These are phyloP conservation scores for Voacanga thouarsii DNA, from an alignment of 257 asterid species.

Conservation along the genomic window DNA sequence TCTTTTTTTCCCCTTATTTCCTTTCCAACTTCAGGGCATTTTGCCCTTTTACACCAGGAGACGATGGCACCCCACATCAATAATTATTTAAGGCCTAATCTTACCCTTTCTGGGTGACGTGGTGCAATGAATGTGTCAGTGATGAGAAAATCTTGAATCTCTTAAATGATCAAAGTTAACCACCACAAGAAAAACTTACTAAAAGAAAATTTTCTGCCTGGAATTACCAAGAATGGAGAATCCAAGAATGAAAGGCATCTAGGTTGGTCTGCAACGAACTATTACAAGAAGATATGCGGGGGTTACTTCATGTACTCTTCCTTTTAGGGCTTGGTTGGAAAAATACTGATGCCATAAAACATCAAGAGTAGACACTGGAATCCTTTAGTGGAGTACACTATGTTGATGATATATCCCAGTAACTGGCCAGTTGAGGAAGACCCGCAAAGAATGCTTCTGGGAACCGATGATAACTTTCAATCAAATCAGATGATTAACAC, in stretches of 20 bases:
- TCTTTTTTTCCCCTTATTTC: not conserved
- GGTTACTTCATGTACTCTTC: not conserved
- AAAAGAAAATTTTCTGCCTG: not conserved
- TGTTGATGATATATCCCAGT: not conserved
- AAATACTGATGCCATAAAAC: not conserved
- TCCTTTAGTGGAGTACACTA: not conserved
- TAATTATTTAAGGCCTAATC: not conserved
- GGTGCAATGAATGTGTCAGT: not conserved
- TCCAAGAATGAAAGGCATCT: not conserved
- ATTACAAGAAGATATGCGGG: not conserved
- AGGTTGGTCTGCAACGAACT: not conserved
- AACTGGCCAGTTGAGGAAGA: not conserved
- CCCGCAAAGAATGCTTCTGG: constrained; percentile 1
- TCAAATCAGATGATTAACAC: not conserved
- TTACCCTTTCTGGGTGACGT: not conserved
- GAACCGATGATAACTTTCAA: not conserved
- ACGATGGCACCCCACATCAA: not conserved
- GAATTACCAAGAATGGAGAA: not conserved
- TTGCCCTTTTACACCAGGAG: not conserved
- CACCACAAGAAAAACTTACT: not conserved
- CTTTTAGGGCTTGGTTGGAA: not conserved
- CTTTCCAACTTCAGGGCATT: not conserved
- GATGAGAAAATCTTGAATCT: not conserved
- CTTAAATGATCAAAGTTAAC: not conserved
- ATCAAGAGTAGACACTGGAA: not conserved